Evolutionary conservation across 2,329 filamentous ascomycete species (phyloP).

Genomic region (Graphiopsis chlorocephala): DNA sequence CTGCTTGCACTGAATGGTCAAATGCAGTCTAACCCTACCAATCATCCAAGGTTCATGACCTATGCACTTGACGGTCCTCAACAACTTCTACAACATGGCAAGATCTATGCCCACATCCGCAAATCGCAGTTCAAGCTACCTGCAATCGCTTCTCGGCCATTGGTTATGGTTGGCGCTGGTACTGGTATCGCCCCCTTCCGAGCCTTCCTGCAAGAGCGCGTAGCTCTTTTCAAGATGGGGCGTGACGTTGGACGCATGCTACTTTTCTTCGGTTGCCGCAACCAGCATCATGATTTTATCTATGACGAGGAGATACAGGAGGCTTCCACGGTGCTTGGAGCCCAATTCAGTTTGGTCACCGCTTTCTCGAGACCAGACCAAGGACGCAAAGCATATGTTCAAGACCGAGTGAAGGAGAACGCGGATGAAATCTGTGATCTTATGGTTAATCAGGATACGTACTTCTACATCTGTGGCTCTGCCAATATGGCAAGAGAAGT

Average conservation of each 20-base stretch:
- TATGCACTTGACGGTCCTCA: slow-evolving; percentile 33
- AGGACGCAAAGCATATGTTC: slow-evolving; percentile 37
- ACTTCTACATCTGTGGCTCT: slow-evolving; percentile 44
- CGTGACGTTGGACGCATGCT: slow-evolving; percentile 25
- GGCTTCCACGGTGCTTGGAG: slow-evolving; percentile 26
- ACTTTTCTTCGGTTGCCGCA: slow-evolving; percentile 40
- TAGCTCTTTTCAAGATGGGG: slow-evolving; percentile 31
- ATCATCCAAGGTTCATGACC: slow-evolving; percentile 37
- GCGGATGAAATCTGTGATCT: slow-evolving; percentile 32
- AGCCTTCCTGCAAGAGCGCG: slow-evolving; percentile 40
- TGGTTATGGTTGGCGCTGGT: slow-evolving; percentile 54
- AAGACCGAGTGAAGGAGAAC: slow-evolving; percentile 37
- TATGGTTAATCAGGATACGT: slow-evolving; percentile 34
- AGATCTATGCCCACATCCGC: slow-evolving; percentile 38
- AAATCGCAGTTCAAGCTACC: slow-evolving; percentile 50
- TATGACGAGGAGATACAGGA: slow-evolving; percentile 34
- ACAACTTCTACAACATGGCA: slow-evolving; percentile 38
- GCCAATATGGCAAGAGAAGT: slow-evolving; percentile 40
- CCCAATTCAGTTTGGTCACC: slow-evolving; percentile 29
- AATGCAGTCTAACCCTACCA: slow-evolving; percentile 39
- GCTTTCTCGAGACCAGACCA: slow-evolving; percentile 34
- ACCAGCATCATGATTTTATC: slow-evolving; percentile 42
- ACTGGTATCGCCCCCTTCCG: slow-evolving; percentile 51
- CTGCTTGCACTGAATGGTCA: slow-evolving; percentile 36
- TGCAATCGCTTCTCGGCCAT: slow-evolving; percentile 40